phyloP scores from a whole-genome alignment of 805 yeast genomes.

The Lipomyces spencermartinsiae region DNA sequence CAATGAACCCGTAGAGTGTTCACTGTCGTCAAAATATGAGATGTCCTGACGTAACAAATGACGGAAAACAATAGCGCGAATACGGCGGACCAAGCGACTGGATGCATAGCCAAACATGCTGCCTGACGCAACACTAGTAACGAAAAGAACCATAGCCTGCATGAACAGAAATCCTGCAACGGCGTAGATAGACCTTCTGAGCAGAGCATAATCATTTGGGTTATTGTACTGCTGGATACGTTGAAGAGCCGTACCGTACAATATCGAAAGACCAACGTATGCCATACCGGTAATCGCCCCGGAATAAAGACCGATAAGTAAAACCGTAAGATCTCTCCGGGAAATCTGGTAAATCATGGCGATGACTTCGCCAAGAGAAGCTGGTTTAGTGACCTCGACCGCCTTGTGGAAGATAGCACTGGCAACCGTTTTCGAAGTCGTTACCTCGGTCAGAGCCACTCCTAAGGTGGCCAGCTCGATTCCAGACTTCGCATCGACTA shows the following conservation, averaged over 20 bases:
- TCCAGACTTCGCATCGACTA: conserved; percentile 25
- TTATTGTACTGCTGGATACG: conserved; percentile 24
- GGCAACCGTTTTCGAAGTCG: conserved; percentile 16
- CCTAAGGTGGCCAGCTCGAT: conserved; percentile 19
- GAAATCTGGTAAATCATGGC: conserved; percentile 20
- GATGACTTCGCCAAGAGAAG: conserved; percentile 22
- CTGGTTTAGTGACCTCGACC: neutral
- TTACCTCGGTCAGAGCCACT: conserved; percentile 16
- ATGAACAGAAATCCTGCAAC: conserved; percentile 39
- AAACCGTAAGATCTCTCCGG: conserved; percentile 22
- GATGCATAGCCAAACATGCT: conserved; percentile 36
- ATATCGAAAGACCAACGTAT: conserved; percentile 34
- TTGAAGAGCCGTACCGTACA: conserved; percentile 35
- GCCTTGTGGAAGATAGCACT: conserved; percentile 17
- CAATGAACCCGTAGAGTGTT: conserved; percentile 43
- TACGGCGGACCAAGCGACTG: conserved; percentile 39
- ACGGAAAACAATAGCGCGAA: conserved; percentile 39
- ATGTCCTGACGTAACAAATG: conserved; percentile 44
- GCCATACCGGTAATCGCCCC: conserved; percentile 33
- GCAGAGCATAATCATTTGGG: conserved; percentile 25
- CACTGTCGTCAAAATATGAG: conserved; percentile 42
- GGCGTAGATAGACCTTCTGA: conserved; percentile 26
- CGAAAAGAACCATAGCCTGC: conserved; percentile 26
- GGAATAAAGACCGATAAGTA: conserved; percentile 30
- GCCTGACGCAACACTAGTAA: conserved; percentile 26